phyloP scores from a whole-genome alignment of 2,329 filamentous ascomycete species.

The Helotiales sp. region DNA sequence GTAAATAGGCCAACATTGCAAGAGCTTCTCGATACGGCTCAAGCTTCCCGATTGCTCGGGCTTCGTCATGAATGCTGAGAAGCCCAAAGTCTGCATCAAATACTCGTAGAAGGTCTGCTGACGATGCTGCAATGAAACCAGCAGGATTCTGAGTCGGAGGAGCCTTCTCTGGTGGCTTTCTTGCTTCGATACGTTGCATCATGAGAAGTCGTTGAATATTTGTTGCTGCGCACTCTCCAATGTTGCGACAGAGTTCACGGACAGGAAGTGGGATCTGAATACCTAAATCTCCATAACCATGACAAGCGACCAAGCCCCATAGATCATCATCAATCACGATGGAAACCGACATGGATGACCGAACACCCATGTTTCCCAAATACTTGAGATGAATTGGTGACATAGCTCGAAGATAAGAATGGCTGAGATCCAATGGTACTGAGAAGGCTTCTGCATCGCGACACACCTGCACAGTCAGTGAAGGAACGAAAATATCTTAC shows the following conservation, averaged over 20 bases:
- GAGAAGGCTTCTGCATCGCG: slow-evolving; percentile 74
- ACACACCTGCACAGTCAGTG: slow-evolving; percentile 55
- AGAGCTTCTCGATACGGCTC: slow-evolving; percentile 82
- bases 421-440: slow-evolving; percentile 77
- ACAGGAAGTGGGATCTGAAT: slow-evolving; percentile 90
- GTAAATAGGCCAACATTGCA: slow-evolving; percentile 82
- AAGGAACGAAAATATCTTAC: background rate
- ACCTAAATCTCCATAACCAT: slow-evolving; percentile 74
- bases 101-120: slow-evolving; percentile 79
- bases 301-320: slow-evolving; percentile 87
- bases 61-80: slow-evolving; percentile 82
- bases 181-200: slow-evolving; percentile 30
- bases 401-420: slow-evolving; percentile 85
- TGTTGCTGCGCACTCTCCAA: slow-evolving; percentile 47
- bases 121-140: slow-evolving; percentile 88
- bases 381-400: slow-evolving; percentile 89
- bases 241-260: slow-evolving; percentile 84
- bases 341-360: slow-evolving; percentile 90
- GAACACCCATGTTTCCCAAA: slow-evolving; percentile 82
- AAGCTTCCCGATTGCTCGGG: slow-evolving; percentile 78
- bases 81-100: slow-evolving; percentile 89
- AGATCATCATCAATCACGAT: slow-evolving; percentile 83
- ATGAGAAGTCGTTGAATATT: slow-evolving; percentile 36
- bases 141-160: slow-evolving; percentile 27
- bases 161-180: slow-evolving; percentile 19